These are phyloP conservation scores for Xylaria acuta DNA, from an alignment of 495 filamentous ascomycete species.

Conservation along the genomic window DNA sequence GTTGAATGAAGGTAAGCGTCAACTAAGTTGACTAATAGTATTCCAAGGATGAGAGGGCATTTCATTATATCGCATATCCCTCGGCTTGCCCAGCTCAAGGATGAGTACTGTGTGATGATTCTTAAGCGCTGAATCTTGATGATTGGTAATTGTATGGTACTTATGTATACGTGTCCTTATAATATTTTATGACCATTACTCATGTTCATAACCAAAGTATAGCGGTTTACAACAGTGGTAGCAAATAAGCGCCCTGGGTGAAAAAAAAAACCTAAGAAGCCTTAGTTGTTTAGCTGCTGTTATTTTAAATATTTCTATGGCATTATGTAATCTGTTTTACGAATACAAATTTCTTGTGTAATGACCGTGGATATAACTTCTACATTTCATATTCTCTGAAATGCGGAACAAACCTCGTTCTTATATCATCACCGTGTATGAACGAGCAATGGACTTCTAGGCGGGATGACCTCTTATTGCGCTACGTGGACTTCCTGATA, in stretches of 20 bases:
- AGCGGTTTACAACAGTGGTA: not conserved
- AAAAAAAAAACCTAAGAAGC: not conserved
- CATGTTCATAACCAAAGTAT: not conserved
- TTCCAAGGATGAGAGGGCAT: not conserved
- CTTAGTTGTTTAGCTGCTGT: not conserved
- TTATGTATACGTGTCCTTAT: not conserved
- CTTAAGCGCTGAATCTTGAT: not conserved
- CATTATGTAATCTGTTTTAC: not conserved
- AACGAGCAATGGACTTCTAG: not conserved
- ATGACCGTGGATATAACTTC: not conserved
- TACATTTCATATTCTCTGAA: not conserved
- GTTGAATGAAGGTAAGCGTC: not conserved
- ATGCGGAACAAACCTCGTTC: not conserved
- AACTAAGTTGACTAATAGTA: conserved; percentile 10
- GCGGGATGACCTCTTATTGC: not conserved
- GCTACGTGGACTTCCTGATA: not conserved
- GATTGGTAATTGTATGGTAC: not conserved
- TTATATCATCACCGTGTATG: not conserved
- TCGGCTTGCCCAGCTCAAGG: not conserved
- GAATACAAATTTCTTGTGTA: not conserved
- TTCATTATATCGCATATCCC: not conserved
- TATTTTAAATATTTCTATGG: not conserved
- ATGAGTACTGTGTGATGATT: not conserved
- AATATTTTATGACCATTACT: not conserved
- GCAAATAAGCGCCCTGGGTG: not conserved